Evolutionary conservation across 129 eudicot species (phyloP).

Genomic region (Logfia minima): DNA sequence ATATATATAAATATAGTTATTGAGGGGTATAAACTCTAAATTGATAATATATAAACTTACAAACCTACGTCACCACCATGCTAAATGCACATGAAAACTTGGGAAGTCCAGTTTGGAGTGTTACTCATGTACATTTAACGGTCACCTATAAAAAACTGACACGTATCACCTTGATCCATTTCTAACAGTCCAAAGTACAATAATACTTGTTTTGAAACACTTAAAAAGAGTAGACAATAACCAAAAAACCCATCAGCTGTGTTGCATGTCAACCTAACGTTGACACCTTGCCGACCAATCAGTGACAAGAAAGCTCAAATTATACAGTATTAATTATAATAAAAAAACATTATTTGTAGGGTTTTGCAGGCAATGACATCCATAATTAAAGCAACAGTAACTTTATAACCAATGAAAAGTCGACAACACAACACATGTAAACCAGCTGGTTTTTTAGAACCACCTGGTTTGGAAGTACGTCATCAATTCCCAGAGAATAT

Average conservation of each 20-base stretch:
- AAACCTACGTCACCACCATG: background rate
- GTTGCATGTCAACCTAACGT: constrained; percentile 27
- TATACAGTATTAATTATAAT: background rate
- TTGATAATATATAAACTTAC: too few species aligned
- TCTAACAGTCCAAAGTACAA: constrained; percentile 21
- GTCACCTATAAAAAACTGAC: constrained; percentile 16
- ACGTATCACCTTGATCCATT: constrained; percentile 25
- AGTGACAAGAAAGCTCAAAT: constrained; percentile 35
- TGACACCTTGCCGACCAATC: constrained; percentile 26
- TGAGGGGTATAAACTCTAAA: too few species aligned
- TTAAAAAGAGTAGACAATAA: constrained; percentile 34
- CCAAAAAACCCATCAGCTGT: constrained; percentile 10
- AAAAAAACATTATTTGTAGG: constrained; percentile 2
- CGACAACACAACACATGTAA: constrained; percentile 27
- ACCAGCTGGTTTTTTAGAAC: constrained; percentile 21
- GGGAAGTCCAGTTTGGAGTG: background rate
- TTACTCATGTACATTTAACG: background rate
- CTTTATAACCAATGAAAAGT: constrained; percentile 19
- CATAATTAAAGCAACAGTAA: constrained; percentile 13
- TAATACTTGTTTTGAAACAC: constrained; percentile 23
- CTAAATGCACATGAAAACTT: background rate
- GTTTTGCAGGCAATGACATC: constrained; percentile 11
- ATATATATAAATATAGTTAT: too few species aligned
- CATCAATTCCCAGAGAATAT: constrained; percentile 21
- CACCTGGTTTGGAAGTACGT: constrained; percentile 20